Percentiles rank a stretch among this genome's conserved stretches.
Evolutionary conservation across 352 stramenopile genomes (phyloP).

Genomic region (Phytopythium sindhum): DNA sequence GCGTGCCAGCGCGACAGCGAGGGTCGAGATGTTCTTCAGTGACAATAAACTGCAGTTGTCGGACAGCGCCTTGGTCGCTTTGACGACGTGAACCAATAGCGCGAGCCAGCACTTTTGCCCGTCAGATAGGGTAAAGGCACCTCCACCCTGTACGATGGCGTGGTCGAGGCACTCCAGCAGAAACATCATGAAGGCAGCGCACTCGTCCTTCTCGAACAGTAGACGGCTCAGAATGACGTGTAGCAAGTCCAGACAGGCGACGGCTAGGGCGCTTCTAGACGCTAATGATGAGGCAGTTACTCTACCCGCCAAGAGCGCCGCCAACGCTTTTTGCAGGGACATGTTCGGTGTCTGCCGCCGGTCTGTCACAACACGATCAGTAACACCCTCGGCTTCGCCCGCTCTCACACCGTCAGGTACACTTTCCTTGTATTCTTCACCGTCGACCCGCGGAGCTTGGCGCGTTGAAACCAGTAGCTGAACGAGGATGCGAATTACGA

Average conservation of each 20-base stretch:
- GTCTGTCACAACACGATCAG: too few relatives aligned
- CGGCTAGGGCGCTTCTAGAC: slow-evolving; percentile 8
- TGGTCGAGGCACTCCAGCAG: slow-evolving; percentile 55
- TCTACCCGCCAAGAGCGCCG: slow-evolving; percentile 7
- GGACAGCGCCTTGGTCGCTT: slow-evolving; percentile 36
- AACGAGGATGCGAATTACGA: slow-evolving; percentile 39
- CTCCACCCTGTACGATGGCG: slow-evolving; percentile 12
- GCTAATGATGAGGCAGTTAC: neutral
- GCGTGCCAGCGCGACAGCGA: slow-evolving; percentile 46
- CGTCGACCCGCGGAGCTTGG: neutral
- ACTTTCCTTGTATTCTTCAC: neutral
- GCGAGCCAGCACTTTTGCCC: slow-evolving; percentile 63
- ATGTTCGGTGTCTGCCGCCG: neutral
- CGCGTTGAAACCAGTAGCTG: slow-evolving; percentile 22
- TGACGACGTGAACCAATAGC: slow-evolving; percentile 49
- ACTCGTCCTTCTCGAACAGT: slow-evolving; percentile 56
- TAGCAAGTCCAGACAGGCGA: slow-evolving; percentile 44
- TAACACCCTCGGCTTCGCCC: neutral
- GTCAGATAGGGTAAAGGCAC: slow-evolving; percentile 8
- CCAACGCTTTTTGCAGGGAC: neutral
- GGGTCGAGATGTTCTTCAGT: slow-evolving; percentile 52
- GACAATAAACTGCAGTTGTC: slow-evolving; percentile 44
- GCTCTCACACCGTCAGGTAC: neutral
- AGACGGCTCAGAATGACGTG: slow-evolving; percentile 31
- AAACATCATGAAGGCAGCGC: slow-evolving; percentile 58